Conservation (phyloP, 2,329 filamentous ascomycete species). For the Pseudopyrenochaeta lycopersici region DNA sequence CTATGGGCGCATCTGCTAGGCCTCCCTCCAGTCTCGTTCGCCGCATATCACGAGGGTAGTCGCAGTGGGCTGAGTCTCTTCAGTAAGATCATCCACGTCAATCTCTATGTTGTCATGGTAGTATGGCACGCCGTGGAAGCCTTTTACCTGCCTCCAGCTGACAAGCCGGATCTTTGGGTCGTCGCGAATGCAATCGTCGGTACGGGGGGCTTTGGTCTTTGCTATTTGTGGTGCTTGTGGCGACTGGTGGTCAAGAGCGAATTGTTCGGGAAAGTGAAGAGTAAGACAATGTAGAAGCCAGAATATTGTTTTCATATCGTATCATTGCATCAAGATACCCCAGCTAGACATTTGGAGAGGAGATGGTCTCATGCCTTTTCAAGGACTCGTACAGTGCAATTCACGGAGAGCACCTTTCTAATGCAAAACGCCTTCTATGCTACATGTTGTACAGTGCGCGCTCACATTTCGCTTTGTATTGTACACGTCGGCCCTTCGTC, state of each 20-base stretch:
- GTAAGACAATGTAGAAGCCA: conserved; percentile 51
- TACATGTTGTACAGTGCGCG: conserved; percentile 38
- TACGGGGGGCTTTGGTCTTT: conserved; percentile 82
- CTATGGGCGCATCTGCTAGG: conserved; percentile 94
- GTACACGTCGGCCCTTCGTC: conserved; percentile 2
- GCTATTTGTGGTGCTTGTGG: conserved; percentile 91
- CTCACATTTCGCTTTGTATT: conserved; percentile 4
- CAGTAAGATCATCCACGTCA: conserved; percentile 75
- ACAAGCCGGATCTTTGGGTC: conserved; percentile 94
- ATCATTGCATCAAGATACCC: conserved; percentile 28
- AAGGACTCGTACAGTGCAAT: conserved; percentile 30
- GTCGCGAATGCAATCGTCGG: conserved; percentile 90
- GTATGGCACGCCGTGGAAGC: conserved; percentile 82
- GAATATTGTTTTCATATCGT: conserved; percentile 5
- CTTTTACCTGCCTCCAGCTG: conserved; percentile 71
- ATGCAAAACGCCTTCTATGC: conserved; percentile 44
- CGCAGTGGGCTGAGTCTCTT: conserved; percentile 60
- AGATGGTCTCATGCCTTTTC: conserved; percentile 34
- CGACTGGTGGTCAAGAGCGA: conserved; percentile 70
- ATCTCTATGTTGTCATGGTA: conserved; percentile 80
- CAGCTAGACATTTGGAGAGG: conserved; percentile 31
- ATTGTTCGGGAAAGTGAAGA: conserved; percentile 43
- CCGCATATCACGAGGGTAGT: conserved; percentile 66
- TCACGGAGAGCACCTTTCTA: conserved; percentile 21
- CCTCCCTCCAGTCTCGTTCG: conserved; percentile 78